These are phyloP conservation scores for Penicillium canariense DNA, from an alignment of 495 filamentous ascomycete genomes.

Conservation along the genomic window DNA sequence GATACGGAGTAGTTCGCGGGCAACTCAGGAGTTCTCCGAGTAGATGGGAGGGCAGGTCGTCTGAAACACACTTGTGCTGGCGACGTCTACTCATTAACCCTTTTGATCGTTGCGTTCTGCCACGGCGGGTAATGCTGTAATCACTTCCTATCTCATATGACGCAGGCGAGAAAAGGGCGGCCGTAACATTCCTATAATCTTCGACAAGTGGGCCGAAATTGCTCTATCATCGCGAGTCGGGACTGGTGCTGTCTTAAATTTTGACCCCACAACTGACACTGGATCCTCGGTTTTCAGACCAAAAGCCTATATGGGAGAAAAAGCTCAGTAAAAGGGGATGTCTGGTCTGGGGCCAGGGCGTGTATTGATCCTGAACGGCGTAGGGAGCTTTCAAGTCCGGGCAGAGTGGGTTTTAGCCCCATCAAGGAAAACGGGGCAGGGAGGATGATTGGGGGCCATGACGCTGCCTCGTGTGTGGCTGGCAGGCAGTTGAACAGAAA, in stretches of 20 bases:
- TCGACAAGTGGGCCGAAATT: constrained; percentile 18
- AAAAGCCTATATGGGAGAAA: constrained; percentile 13
- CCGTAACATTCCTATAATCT: constrained; percentile 21
- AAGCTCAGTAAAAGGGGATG: constrained; percentile 13
- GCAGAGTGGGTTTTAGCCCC: constrained; percentile 23
- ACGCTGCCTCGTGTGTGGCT: constrained; percentile 10
- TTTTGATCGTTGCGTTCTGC: constrained; percentile 4
- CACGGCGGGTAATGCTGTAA: constrained; percentile 6
- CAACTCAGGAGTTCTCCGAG: not conserved
- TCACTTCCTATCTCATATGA: constrained; percentile 21
- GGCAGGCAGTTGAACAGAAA: constrained; percentile 10
- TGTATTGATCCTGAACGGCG: constrained; percentile 24
- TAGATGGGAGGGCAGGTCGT: constrained; percentile 3
- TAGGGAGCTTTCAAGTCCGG: constrained; percentile 10
- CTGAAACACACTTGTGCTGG: constrained; percentile 17
- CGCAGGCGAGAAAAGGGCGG: not conserved
- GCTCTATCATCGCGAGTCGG: not conserved
- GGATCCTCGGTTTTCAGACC: constrained; percentile 14
- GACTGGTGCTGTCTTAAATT: constrained; percentile 7
- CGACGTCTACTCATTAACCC: constrained; percentile 5
- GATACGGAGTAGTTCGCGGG: not conserved
- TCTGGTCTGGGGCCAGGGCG: constrained; percentile 21
- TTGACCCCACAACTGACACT: constrained; percentile 23
- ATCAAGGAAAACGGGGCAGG: constrained; percentile 16
- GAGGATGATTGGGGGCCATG: constrained; percentile 21